Percentiles rank a stretch among this genome's conserved stretches.
Conservation (phyloP, 768 basidiomycete genomes). For the Tylopilus felleus region DNA sequence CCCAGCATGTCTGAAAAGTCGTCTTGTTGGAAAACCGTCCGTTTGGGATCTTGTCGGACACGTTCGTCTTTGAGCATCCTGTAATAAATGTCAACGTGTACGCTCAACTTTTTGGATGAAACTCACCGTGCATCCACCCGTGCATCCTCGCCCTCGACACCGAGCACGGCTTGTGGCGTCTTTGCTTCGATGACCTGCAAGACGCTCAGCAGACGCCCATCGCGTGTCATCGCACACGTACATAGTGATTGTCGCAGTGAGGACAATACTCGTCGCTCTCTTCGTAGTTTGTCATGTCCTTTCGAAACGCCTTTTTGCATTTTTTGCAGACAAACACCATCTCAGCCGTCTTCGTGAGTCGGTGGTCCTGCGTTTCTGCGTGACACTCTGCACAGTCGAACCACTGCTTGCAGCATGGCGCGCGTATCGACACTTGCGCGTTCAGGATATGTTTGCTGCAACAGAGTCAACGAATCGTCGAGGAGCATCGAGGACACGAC, state of each 20-base stretch:
- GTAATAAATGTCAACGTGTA: background rate
- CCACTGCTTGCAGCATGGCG: conserved; percentile 97
- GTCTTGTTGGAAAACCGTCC: conserved; percentile 49
- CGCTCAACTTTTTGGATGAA: background rate
- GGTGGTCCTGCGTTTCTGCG: conserved; percentile 75
- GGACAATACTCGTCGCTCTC: conserved; percentile 99
- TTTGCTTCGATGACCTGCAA: conserved; percentile 88
- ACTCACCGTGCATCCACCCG: conserved; percentile 80
- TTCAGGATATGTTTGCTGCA: conserved; percentile 93
- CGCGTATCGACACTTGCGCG: conserved; percentile 92
- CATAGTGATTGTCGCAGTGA: conserved; percentile 98
- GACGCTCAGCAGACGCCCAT: background rate
- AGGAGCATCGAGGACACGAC: conserved; percentile 7
- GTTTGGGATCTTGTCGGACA: conserved; percentile 47
- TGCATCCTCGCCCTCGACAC: conserved; percentile 89
- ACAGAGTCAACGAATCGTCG: background rate
- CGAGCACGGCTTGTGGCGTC: conserved; percentile 79
- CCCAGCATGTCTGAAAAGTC: conserved; percentile 47
- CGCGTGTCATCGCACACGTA: conserved; percentile 37
- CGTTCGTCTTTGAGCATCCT: conserved; percentile 93
- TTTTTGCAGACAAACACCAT: conserved; percentile 86
- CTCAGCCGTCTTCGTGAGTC: conserved; percentile 71
- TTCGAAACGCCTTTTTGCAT: conserved; percentile 94
- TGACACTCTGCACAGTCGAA: conserved; percentile 97
- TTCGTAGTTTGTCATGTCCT: conserved; percentile 89